Evolutionary conservation across 768 basidiomycete species (phyloP).

Genomic region (Tubosaeta brunneosetosa): DNA sequence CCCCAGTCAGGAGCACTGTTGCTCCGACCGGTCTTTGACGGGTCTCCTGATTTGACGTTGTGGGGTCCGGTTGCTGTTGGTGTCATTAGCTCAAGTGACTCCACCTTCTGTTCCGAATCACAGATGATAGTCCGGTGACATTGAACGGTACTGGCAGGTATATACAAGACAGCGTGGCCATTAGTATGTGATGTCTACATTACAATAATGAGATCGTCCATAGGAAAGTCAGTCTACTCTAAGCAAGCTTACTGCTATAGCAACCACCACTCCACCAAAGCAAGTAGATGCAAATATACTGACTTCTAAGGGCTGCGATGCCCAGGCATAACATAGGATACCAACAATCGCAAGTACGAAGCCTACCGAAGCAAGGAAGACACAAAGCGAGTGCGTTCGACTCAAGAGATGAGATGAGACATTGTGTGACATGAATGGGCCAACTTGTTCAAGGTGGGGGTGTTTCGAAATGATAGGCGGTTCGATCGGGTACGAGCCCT

Average conservation of each 20-base stretch:
- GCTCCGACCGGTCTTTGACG: background rate
- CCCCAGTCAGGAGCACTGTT: background rate
- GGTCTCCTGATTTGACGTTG: background rate
- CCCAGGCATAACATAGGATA: constrained; percentile 50
- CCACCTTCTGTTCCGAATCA: too few relatives aligned
- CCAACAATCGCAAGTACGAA: constrained; percentile 50
- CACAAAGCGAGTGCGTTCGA: constrained; percentile 46
- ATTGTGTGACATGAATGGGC: constrained; percentile 36
- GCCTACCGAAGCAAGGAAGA: constrained; percentile 42
- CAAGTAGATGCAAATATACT: constrained; percentile 40
- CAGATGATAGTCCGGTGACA: too few relatives aligned
- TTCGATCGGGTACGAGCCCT: constrained; percentile 11
- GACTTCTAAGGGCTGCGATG: constrained; percentile 40
- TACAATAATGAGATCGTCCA: background rate
- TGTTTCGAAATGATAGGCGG: constrained; percentile 38
- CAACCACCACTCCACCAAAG: constrained; percentile 34
- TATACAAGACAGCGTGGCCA: background rate
- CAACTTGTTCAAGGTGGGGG: constrained; percentile 51
- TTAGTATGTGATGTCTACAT: background rate
- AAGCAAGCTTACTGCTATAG: constrained; percentile 11
- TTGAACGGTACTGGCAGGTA: too few relatives aligned
- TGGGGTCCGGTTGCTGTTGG: background rate
- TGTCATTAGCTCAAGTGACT: too few relatives aligned
- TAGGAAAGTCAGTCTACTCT: background rate
- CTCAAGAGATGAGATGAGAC: constrained; percentile 43